phyloP scores from a whole-genome alignment of 257 asterid genomes.

The Hygrophila difformis region DNA sequence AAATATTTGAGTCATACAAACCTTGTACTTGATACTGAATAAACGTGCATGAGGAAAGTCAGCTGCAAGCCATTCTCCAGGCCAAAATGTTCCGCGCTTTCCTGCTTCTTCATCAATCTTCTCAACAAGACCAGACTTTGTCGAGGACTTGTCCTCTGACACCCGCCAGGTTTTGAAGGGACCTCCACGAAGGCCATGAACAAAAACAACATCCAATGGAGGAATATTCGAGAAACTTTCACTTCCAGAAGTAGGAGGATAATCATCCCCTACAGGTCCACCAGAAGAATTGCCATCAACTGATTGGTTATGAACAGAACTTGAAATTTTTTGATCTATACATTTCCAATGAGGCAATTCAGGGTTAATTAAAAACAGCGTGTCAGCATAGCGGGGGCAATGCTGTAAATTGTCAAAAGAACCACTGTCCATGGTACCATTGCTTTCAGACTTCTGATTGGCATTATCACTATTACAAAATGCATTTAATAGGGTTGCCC shows the following conservation, averaged over 20 bases:
- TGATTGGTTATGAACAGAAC: conserved; percentile 24
- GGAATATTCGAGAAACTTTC: conserved; percentile 45
- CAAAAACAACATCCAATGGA: conserved; percentile 76
- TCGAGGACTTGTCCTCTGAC: conserved; percentile 93
- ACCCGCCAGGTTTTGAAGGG: conserved; percentile 98
- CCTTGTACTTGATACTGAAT: conserved; percentile 94
- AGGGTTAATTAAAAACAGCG: conserved; percentile 78
- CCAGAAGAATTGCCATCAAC: conserved; percentile 31
- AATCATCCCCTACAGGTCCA: conserved; percentile 24
- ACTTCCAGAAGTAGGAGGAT: conserved; percentile 40
- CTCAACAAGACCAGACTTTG: conserved; percentile 98
- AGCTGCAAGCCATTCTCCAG: conserved; percentile 94
- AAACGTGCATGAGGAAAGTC: conserved; percentile 94
- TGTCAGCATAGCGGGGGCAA: conserved; percentile 70
- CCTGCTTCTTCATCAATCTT: conserved; percentile 99
- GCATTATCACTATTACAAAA: conserved; percentile 49
- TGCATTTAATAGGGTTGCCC: conserved; percentile 79
- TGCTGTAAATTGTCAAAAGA: conserved; percentile 19
- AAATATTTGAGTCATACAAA: conserved; percentile 15
- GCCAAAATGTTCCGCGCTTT: conserved; percentile 96
- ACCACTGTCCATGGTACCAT: conserved; percentile 27
- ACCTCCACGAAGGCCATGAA: conserved; percentile 98
- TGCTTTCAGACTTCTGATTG: conserved; percentile 30
- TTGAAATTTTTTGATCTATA: conserved; percentile 24
- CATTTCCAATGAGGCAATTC: conserved; percentile 91